Base-by-base conservation (phyloP, 257 asterid species). In the Craterostigma plantagineum region DNA sequence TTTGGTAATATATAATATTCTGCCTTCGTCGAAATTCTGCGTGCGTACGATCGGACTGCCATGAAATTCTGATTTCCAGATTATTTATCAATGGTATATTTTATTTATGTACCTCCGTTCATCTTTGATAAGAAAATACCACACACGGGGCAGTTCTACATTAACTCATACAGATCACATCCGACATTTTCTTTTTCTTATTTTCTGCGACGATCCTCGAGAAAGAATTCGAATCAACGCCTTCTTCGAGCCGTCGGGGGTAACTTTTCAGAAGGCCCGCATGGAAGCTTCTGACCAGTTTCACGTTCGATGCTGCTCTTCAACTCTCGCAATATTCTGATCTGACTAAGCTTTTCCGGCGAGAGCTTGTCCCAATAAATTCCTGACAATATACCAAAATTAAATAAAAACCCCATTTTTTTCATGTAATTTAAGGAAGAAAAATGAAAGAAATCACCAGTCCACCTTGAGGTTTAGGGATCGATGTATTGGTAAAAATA, bases 401-500 rank as follows among this genome's bases (percentile, higher is more conserved):
- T n/a, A 41, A n/a, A 1, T 16, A 41, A 14, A 1, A 41, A 41
- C 2, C n/a, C 16, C n/a, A n/a, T 12, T 1, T 43, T 1, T 15
- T 10, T 14, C 17, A 18, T 16, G 11, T 8, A 5, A 9, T 10
- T 43, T 27, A 17, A 14, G n/a, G n/a, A n/a, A n/a, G 14, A 7
- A 12, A 14, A 11, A 6, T 15, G 34, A 15, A 14, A 14, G 38
- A 4, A 15, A 13, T 14, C 18, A 14, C 3, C 10, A 7, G 55
- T 70, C 44, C 40, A 81, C 96, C 96, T 72, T 73, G 91, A 61
- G 96, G 96, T 71, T 86, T 86, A 12, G 94, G 92, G 44, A 86
- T 69, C 9, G 77, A 34, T n/a, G 92, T 75, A 42, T 75, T 73
- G 57, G 96, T 86, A 44, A 64, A 81, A 42, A 86, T 73, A 56